A percentile compares a stretch with the other conserved stretches of the same genome.
Conservation (phyloP, 1,139 yeast species). For the Kazachstania sp. region DNA sequence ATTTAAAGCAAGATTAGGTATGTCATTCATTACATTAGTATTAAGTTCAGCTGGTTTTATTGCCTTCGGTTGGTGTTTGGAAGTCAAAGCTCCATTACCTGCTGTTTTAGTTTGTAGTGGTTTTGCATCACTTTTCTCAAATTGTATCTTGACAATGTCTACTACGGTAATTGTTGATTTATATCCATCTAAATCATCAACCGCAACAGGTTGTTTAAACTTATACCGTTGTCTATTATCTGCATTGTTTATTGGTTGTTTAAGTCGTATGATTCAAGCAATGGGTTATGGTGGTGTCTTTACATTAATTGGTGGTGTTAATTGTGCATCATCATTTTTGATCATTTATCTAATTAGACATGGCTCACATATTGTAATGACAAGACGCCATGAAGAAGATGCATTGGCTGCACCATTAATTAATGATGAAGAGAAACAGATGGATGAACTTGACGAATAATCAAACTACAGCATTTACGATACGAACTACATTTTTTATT, state of each 20-base stretch:
- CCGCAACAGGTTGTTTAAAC: slow-evolving; percentile 52
- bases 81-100: slow-evolving; percentile 41
- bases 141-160: slow-evolving; percentile 43
- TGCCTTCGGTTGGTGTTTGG: slow-evolving; percentile 66
- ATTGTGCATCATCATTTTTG: slow-evolving; percentile 14
- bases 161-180: slow-evolving; percentile 53
- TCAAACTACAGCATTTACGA: not conserved
- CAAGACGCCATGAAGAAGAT: slow-evolving; percentile 10
- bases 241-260: slow-evolving; percentile 55
- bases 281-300: slow-evolving; percentile 58
- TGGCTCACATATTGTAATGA: slow-evolving; percentile 17
- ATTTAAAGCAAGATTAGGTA: slow-evolving; percentile 40
- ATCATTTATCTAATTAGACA: slow-evolving; percentile 23
- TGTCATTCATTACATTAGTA: slow-evolving; percentile 33
- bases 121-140: slow-evolving; percentile 44
- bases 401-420: not conserved
- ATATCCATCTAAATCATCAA: slow-evolving; percentile 48
- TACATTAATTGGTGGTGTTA: slow-evolving; percentile 44
- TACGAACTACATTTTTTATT: not conserved
- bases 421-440: not conserved
- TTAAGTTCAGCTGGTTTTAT: slow-evolving; percentile 37
- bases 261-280: slow-evolving; percentile 42
- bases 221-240: slow-evolving; percentile 49
- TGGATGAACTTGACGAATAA: not conserved
- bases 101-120: slow-evolving; percentile 51